Base-by-base conservation (phyloP, 2,329 filamentous ascomycete species). In the Ceratocystis lukuohia region DNA sequence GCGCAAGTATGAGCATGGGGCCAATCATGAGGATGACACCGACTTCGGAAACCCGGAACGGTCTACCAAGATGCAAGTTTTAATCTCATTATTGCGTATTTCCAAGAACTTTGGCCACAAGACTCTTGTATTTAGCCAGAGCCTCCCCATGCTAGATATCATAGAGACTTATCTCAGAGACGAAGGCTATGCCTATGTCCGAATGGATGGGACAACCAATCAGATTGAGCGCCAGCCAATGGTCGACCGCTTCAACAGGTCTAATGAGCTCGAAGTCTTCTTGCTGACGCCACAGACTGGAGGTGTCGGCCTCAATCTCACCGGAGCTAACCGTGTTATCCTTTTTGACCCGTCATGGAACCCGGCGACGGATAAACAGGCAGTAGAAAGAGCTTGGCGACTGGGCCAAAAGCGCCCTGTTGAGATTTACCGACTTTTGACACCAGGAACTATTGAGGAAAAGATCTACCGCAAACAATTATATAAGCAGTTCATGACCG, bases 281-380 rank as follows among this genome's bases (percentile, higher is more conserved):
- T 80, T 99, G 1, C 82, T 99, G 65, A 97, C 94, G 0, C 99
- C 95, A 0, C 95, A 95, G 73, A 95, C 96, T 20, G 94, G 94
- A 59, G 94, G 94, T 0, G 79, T 99, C 15, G 94, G 94, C 5
- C 88, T 96, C 61, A 99, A 99, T 70, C 79, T 99, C 25, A 99
- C 94, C 0, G 94, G 94, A 6, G 94, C 94, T 4, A 90, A 96
- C 73, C 86, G 94, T 44, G 93, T 99, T 69, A 96, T 99, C 73
- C 97, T 99, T 65, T 99, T 94, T 73, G 95, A 99, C 72, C 95
- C 94, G 0, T 94, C 99, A 74, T 99, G 94, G 94, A 97, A 97
- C 72, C 94, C 93, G 1, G 96, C 93, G 0, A 97, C 93, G 0
- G 94, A 99, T 73, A 81, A 96, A 30, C 94, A 99, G 76, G 94